A percentile compares a stretch with the other conserved stretches of the same genome.
Conservation (phyloP, 1,139 yeast species). For the Protomyces gravidus region DNA sequence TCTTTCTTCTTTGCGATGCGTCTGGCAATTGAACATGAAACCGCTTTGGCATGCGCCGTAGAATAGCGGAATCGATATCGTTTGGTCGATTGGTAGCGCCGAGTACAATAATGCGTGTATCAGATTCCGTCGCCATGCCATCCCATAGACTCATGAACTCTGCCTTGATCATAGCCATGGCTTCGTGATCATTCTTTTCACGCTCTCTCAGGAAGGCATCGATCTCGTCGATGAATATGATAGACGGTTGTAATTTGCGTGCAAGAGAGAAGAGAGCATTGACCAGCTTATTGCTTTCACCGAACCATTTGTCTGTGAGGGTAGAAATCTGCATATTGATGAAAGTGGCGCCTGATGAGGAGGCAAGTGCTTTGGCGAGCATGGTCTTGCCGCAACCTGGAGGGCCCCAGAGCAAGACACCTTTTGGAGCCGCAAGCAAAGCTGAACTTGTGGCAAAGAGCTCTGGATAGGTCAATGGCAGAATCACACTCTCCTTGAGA, state of each 20-base stretch:
- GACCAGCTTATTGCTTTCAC: slow-evolving; percentile 89
- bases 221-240: slow-evolving; percentile 91
- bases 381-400: slow-evolving; percentile 98
- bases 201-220: slow-evolving; percentile 91
- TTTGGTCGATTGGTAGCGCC: slow-evolving; percentile 94
- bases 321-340: slow-evolving; percentile 89
- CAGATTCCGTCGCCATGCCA: slow-evolving; percentile 57
- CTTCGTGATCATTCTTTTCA: slow-evolving; percentile 76
- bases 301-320: slow-evolving; percentile 97
- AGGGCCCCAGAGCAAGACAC: slow-evolving; percentile 89
- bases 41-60: slow-evolving; percentile 88
- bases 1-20: slow-evolving; percentile 61
- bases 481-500: slow-evolving; percentile 76
- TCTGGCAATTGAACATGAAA: slow-evolving; percentile 77
- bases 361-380: slow-evolving; percentile 93
- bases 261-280: slow-evolving; percentile 93
- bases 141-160: slow-evolving; percentile 98
- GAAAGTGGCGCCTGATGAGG: slow-evolving; percentile 88
- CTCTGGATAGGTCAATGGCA: slow-evolving; percentile 60
- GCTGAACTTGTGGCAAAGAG: slow-evolving; percentile 51
- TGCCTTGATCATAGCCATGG: slow-evolving; percentile 90
- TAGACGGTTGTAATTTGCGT: slow-evolving; percentile 85
- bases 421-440: slow-evolving; percentile 83
- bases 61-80: slow-evolving; percentile 87
- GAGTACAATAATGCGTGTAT: slow-evolving; percentile 76